Conservation (phyloP, 805 yeast genomes). For the Kodamaea kakaduensis region DNA sequence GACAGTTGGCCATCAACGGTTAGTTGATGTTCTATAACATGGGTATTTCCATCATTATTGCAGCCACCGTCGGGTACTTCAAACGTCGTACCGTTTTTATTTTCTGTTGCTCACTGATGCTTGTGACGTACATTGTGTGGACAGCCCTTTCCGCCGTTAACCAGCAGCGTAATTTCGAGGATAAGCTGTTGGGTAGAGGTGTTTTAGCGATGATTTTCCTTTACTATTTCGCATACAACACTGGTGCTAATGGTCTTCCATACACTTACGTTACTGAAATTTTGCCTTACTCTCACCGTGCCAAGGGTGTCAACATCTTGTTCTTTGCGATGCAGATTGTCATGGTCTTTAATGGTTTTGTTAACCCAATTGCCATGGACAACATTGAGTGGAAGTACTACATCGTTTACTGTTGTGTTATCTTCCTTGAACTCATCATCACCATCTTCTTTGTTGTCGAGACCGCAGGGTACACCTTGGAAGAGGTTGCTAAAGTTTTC, state of each 20-base stretch:
- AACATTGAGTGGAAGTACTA: slow-evolving; percentile 42
- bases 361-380: slow-evolving; percentile 36
- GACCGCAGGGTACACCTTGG: slow-evolving; percentile 41
- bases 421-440: slow-evolving; percentile 26
- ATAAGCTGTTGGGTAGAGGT: slow-evolving; percentile 41
- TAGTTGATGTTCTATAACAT: slow-evolving; percentile 47
- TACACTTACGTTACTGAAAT: slow-evolving; percentile 43
- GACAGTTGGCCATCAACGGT: slow-evolving; percentile 49
- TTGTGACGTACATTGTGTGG: slow-evolving; percentile 38
- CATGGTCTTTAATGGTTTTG: slow-evolving; percentile 22
- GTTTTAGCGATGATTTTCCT: slow-evolving; percentile 51
- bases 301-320: slow-evolving; percentile 37
- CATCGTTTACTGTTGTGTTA: slow-evolving; percentile 34
- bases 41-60: slow-evolving; percentile 22
- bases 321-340: slow-evolving; percentile 18
- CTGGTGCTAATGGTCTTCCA: slow-evolving; percentile 45
- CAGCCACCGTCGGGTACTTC: slow-evolving; percentile 18
- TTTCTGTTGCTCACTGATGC: slow-evolving; percentile 33
- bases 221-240: slow-evolving; percentile 39
- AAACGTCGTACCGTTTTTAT: slow-evolving; percentile 37
- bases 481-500: slow-evolving; percentile 40
- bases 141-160: slow-evolving; percentile 44
- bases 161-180: slow-evolving; percentile 37
- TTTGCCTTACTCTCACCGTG: slow-evolving; percentile 36
- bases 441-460: slow-evolving; percentile 37